phyloP scores from a whole-genome alignment of 768 basidiomycete species.

The Auriscalpium orientale region DNA sequence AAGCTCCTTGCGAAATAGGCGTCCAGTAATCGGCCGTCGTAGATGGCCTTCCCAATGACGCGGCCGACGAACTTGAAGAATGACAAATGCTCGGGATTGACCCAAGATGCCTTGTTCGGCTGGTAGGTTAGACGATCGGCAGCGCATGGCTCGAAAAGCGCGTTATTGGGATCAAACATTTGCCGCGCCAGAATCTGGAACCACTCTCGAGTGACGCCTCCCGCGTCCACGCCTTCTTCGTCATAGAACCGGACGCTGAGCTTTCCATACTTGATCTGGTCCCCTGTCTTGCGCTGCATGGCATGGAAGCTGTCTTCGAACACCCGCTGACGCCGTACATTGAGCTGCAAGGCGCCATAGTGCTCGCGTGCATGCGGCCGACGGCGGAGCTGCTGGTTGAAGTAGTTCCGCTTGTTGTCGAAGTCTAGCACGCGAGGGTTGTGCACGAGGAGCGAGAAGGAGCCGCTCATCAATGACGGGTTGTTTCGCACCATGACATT shows the following conservation, averaged over 20 bases:
- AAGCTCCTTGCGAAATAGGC: conserved; percentile 97
- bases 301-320: conserved; percentile 97
- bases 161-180: conserved; percentile 99
- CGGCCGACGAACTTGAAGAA: conserved; percentile 99
- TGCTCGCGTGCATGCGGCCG: conserved; percentile 76
- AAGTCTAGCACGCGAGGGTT: conserved; percentile 97
- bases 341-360: conserved; percentile 76
- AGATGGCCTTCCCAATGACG: conserved; percentile 96
- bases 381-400: conserved; percentile 85
- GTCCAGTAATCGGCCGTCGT: conserved; percentile 91
- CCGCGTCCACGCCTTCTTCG: conserved; percentile 97
- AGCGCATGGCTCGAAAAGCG: conserved; percentile 95
- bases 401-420: conserved; percentile 98
- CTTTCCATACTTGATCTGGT: conserved; percentile 97
- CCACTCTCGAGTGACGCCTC: conserved; percentile 97
- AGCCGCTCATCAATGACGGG: conserved; percentile 95
- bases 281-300: conserved; percentile 82
- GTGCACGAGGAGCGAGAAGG: conserved; percentile 92
- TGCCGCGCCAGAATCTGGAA: conserved; percentile 96
- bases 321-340: conserved; percentile 82
- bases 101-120: conserved; percentile 88
- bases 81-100: conserved; percentile 90
- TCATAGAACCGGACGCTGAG: conserved; percentile 93
- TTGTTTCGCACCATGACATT: conserved; percentile 99
- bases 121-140: conserved; percentile 94